Base-by-base conservation (phyloP, 441 rosid genomes). In the Raphanus hybrid region DNA sequence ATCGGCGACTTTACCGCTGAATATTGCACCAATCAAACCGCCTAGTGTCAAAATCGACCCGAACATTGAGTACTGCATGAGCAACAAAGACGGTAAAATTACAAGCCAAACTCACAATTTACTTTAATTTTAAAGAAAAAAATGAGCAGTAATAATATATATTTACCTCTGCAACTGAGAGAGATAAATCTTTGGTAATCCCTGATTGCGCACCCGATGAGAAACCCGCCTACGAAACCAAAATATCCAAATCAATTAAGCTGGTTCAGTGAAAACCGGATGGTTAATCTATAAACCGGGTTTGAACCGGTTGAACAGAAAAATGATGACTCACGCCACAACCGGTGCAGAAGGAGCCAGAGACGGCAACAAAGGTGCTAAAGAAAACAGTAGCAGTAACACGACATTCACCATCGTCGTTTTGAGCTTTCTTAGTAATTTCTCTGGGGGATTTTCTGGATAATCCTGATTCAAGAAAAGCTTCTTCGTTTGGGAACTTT, bases 331-430 rank as follows among this genome's bases (percentile, higher is more conserved):
- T 85, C 64, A 87, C 87, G 48, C 86, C 79, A 78, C 82, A 82
- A 39, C 90, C 88, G 65, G 67, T 57, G 35, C 78, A 78, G 71
- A 82, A 83, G 41, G 90, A 85, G 26, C 87, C 90, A 45, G 80
- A 76, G 64, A 85, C 75, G 15, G 86, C 81, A n/a, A 81, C 84
- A 48, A 81, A 73, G 14, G 86, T 84, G 70, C 86, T 74, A 54
- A 84, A 69, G 27, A 81, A 64, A 14, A 84, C 81, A 65, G 70
- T 43, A 57, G 75, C 72, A 5, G 86, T 84, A 41, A 75, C 83
- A 61, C 80, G 69, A 78, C 79, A 78, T 26, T 67, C 79, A 18
- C 0, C 71, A 3, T 52, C 52, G 67, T 77, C 81, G 69, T 69
- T 64, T 32, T 29, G 34, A 6, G 32, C 55, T 71, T 80, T 80